Percentiles rank a stretch among this genome's conserved stretches.
Evolutionary conservation across 2,329 filamentous ascomycete species (phyloP).

Genomic region (Pseudogymnoascus sp.): DNA sequence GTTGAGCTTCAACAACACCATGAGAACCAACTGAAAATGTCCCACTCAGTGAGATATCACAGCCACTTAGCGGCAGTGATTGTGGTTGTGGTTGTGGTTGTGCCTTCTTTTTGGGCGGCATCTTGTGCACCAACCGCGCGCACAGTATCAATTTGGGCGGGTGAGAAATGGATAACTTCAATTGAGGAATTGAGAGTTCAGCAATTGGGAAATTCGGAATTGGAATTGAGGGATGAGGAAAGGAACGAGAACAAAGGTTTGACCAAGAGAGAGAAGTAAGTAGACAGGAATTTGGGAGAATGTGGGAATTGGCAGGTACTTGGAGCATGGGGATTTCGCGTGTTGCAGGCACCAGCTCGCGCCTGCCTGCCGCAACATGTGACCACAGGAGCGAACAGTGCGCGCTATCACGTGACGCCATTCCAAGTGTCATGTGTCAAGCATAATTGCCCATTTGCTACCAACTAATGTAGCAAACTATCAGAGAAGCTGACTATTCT

Average conservation of each 20-base stretch:
- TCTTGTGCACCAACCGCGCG: background rate
- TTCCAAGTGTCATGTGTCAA: background rate
- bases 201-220: background rate
- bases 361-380: background rate
- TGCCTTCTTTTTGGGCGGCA: slow-evolving; percentile 9
- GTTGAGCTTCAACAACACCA: slow-evolving; percentile 34
- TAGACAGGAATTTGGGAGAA: background rate
- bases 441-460: too few relatives aligned
- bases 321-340: background rate
- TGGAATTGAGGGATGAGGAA: background rate
- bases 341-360: background rate
- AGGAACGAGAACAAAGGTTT: background rate
- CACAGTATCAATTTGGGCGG: background rate
- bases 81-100: slow-evolving; percentile 15
- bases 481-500: too few relatives aligned
- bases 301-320: background rate
- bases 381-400: background rate
- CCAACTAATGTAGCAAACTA: too few relatives aligned
- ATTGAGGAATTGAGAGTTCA: too few relatives aligned
- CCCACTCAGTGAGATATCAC: slow-evolving; percentile 51
- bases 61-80: slow-evolving; percentile 37
- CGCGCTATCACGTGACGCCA: background rate
- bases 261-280: background rate
- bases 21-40: slow-evolving; percentile 44
- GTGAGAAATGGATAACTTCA: background rate